Conservation (phyloP, 176 grass and related monocot species). For the Areca catechu region DNA sequence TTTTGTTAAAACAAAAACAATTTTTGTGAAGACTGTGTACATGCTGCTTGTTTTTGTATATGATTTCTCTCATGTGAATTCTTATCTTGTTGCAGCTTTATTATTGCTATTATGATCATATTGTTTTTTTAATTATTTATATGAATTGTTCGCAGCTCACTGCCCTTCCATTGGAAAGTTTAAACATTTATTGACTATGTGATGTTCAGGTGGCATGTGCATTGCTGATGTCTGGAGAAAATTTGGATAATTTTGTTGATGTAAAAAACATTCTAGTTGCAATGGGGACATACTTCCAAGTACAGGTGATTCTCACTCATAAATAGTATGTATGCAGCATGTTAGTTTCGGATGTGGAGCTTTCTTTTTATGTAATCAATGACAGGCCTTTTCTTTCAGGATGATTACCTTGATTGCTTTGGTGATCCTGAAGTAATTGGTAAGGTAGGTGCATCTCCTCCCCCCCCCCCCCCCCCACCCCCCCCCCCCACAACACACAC, state of each 20-base stretch:
- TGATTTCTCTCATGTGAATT: too few relatives aligned
- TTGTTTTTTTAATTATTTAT: background rate
- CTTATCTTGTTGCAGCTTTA: background rate
- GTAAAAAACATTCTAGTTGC: conserved; percentile 90
- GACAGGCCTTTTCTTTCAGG: conserved; percentile 36
- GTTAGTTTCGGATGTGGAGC: conserved; percentile 6
- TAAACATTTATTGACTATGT: background rate
- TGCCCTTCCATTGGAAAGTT: background rate
- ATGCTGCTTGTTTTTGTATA: too few relatives aligned
- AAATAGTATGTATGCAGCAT: conserved; percentile 6
- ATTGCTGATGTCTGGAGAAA: conserved; percentile 65
- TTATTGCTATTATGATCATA: background rate
- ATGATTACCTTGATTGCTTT: conserved; percentile 98
- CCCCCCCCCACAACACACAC: background rate
- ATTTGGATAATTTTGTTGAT: conserved; percentile 70
- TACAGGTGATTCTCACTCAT: conserved; percentile 49
- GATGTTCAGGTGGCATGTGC: conserved; percentile 84
- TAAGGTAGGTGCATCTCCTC: conserved; percentile 43
- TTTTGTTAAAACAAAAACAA: too few relatives aligned
- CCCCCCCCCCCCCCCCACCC: background rate
- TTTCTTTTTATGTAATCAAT: conserved; percentile 14
- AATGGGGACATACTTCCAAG: conserved; percentile 98
- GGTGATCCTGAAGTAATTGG: conserved; percentile 88
- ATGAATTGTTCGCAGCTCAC: background rate
- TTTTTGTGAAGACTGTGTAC: too few relatives aligned